Evolutionary conservation across 1,139 yeast species (phyloP).

Genomic region (Zygosaccharomyces sapae): DNA sequence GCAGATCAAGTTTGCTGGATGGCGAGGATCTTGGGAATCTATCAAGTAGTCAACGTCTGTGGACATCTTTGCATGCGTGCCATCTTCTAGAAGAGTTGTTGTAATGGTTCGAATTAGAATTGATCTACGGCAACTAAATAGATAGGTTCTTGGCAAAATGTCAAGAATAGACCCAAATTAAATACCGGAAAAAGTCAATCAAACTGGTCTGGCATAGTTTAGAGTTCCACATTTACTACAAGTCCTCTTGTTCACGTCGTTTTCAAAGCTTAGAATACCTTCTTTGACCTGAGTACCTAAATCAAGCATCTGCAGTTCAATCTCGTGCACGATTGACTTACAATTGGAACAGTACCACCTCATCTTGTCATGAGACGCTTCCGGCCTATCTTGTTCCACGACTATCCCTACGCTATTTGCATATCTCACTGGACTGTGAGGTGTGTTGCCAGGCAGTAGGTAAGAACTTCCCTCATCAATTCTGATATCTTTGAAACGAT

Average conservation of each 20-base stretch:
- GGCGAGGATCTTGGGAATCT: slow-evolving; percentile 51
- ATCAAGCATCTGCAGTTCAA: slow-evolving; percentile 69
- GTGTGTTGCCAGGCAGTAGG: slow-evolving; percentile 75
- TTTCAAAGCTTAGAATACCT: slow-evolving; percentile 71
- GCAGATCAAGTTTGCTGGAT: slow-evolving; percentile 84
- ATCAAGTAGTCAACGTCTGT: slow-evolving; percentile 36
- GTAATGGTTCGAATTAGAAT: neutral
- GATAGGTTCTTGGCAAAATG: neutral
- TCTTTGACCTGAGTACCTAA: slow-evolving; percentile 87
- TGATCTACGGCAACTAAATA: neutral
- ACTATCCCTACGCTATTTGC: slow-evolving; percentile 85
- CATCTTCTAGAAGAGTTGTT: neutral
- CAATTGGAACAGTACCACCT: slow-evolving; percentile 87
- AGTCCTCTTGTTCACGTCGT: slow-evolving; percentile 57
- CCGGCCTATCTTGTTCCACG: slow-evolving; percentile 90
- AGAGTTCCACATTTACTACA: slow-evolving; percentile 72
- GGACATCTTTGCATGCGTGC: neutral
- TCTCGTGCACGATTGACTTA: slow-evolving; percentile 59
- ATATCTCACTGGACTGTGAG: slow-evolving; percentile 88
- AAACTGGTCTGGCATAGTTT: slow-evolving; percentile 55
- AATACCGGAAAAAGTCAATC: neutral
- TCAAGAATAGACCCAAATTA: no score
- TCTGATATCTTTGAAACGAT: slow-evolving; percentile 66
- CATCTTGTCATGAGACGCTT: slow-evolving; percentile 59
- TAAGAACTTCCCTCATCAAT: slow-evolving; percentile 87